phyloP scores from a whole-genome alignment of 805 yeast species.

The Wickerhamiella galacta region DNA sequence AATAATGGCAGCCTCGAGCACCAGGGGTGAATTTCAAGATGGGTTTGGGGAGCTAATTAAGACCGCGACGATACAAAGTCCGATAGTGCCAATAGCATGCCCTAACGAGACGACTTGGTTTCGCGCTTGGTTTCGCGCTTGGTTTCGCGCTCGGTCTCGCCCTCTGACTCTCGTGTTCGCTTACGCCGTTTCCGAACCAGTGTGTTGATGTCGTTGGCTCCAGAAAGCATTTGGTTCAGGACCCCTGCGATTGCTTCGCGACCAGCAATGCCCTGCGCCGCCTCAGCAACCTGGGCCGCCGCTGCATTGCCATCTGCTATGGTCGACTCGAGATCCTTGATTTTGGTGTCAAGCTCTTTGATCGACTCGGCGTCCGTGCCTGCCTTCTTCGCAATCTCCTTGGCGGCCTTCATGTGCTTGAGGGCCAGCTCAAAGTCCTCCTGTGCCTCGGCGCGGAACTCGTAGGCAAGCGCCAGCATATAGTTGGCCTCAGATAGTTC shows the following conservation, averaged over 20 bases:
- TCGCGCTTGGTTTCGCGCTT: no score
- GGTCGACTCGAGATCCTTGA: background rate
- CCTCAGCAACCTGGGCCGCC: constrained; percentile 6
- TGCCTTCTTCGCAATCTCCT: constrained; percentile 25
- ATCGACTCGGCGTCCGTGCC: background rate
- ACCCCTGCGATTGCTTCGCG: constrained; percentile 12
- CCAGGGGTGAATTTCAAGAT: no score
- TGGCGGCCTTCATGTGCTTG: constrained; percentile 29
- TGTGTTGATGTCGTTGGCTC: constrained; percentile 19
- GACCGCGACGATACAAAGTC: no score
- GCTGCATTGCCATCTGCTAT: background rate
- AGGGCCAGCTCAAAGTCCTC: constrained; percentile 39
- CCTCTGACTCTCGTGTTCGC: no score
- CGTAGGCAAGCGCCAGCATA: constrained; percentile 64
- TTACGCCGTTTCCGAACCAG: no score
- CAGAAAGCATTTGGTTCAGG: constrained; percentile 9
- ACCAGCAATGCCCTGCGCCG: constrained; percentile 11
- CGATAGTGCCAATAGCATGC: no score
- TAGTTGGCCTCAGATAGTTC: constrained; percentile 64
- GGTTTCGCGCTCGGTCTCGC: no score
- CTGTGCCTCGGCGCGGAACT: constrained; percentile 44
- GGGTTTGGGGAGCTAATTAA: no score
- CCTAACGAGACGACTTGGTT: no score
- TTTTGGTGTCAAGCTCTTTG: background rate
- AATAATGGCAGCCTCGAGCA: no score